Conservation (phyloP, 257 asterid genomes). For the Solanum infundibuliforme region DNA sequence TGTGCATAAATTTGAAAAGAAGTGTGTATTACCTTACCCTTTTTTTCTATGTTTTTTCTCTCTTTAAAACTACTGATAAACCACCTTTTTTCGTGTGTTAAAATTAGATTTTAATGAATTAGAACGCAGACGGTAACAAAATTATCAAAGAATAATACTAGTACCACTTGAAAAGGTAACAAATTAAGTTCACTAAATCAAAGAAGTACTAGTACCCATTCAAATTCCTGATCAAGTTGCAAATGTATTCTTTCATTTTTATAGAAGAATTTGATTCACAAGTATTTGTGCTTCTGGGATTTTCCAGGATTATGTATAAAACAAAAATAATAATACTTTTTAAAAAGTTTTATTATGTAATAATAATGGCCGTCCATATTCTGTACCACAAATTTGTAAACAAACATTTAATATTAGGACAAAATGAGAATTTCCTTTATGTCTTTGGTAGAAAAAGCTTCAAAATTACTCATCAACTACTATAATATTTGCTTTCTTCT, state of each 20-base stretch:
- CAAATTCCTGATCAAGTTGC: background rate
- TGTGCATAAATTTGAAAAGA: background rate
- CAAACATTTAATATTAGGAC: background rate
- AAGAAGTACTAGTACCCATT: background rate
- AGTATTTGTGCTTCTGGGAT: background rate
- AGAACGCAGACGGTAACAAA: background rate
- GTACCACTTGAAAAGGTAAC: background rate
- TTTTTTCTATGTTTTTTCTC: background rate
- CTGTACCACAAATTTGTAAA: background rate
- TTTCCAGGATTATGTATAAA: background rate
- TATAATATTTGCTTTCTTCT: too few relatives aligned
- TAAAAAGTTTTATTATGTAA: background rate
- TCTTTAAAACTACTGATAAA: background rate
- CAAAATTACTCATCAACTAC: background rate
- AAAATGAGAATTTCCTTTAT: background rate
- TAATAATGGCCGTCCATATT: background rate
- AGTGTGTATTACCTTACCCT: background rate
- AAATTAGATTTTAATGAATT: background rate
- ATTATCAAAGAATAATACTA: background rate
- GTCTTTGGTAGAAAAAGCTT: background rate
- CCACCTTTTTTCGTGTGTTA: background rate
- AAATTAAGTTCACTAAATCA: background rate
- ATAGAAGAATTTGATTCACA: background rate
- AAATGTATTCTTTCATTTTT: background rate
- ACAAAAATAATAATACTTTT: background rate